phyloP scores from a whole-genome alignment of 805 yeast genomes.

The Metschnikowia similis region DNA sequence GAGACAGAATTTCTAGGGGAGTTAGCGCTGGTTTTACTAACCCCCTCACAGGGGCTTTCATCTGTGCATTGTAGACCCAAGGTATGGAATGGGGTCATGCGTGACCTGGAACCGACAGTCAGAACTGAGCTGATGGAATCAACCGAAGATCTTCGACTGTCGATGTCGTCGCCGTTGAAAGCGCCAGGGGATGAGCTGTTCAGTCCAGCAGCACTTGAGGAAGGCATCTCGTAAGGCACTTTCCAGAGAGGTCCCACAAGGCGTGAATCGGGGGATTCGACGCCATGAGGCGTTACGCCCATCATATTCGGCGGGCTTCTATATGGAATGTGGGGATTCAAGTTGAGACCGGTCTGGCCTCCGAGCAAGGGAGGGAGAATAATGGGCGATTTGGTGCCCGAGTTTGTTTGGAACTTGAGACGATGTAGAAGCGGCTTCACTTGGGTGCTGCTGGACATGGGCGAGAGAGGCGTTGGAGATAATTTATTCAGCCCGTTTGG shows the following conservation, averaged over 20 bases:
- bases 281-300: not conserved
- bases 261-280: constrained; percentile 19
- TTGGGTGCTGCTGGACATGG: constrained; percentile 6
- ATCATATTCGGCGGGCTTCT: not conserved
- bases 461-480: constrained; percentile 7
- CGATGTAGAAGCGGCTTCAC: constrained; percentile 13
- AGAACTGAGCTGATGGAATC: constrained; percentile 49
- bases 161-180: constrained; percentile 7
- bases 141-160: constrained; percentile 41
- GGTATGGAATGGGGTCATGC: constrained; percentile 30
- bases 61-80: constrained; percentile 16
- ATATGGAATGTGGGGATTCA: not conserved
- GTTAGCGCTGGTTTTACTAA: constrained; percentile 6
- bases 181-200: constrained; percentile 14
- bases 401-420: constrained; percentile 8
- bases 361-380: constrained; percentile 17
- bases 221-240: constrained; percentile 57
- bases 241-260: constrained; percentile 53
- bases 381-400: constrained; percentile 13
- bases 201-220: constrained; percentile 14
- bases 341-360: constrained; percentile 6
- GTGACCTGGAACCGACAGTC: constrained; percentile 30
- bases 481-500: constrained; percentile 1
- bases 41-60: constrained; percentile 18
- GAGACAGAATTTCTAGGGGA: constrained; percentile 17